Evolutionary conservation across 169 alveolate genomes (phyloP).

Genomic region (Plasmodium coatneyi): DNA sequence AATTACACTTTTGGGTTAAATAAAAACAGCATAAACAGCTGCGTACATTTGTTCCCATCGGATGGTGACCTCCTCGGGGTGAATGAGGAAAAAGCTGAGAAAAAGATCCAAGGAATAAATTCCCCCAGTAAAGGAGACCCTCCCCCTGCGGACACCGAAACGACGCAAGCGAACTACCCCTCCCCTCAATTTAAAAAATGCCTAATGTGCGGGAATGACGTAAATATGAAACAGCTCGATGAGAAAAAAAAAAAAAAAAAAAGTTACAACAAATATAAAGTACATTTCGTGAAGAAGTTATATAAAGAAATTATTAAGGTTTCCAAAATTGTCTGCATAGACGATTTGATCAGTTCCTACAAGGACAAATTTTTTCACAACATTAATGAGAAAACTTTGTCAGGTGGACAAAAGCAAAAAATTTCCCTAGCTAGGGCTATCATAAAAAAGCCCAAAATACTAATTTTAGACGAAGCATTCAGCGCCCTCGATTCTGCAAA

Average conservation of each 20-base stretch:
- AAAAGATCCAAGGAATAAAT: neutral
- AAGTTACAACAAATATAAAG: conserved; percentile 56
- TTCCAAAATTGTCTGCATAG: conserved; percentile 29
- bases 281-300: conserved; percentile 43
- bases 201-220: conserved; percentile 38
- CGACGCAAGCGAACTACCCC: neutral
- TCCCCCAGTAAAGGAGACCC: neutral
- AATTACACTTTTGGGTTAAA: conserved; percentile 25
- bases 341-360: conserved; percentile 48
- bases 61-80: conserved; percentile 12
- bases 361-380: conserved; percentile 56
- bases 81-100: neutral
- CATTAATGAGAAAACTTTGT: conserved; percentile 60
- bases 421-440: conserved; percentile 88
- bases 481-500: conserved; percentile 87
- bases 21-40: conserved; percentile 30
- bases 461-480: conserved; percentile 93
- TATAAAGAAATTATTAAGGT: conserved; percentile 70
- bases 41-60: conserved; percentile 30
- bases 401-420: conserved; percentile 90
- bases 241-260: conserved; percentile 30
- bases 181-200: conserved; percentile 11
- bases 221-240: conserved; percentile 5
- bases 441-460: conserved; percentile 79
- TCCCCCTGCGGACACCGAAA: neutral